These are phyloP conservation scores for Colletotrichum tropicicola DNA, from an alignment of 2,329 filamentous ascomycete species.

Conservation along the genomic window DNA sequence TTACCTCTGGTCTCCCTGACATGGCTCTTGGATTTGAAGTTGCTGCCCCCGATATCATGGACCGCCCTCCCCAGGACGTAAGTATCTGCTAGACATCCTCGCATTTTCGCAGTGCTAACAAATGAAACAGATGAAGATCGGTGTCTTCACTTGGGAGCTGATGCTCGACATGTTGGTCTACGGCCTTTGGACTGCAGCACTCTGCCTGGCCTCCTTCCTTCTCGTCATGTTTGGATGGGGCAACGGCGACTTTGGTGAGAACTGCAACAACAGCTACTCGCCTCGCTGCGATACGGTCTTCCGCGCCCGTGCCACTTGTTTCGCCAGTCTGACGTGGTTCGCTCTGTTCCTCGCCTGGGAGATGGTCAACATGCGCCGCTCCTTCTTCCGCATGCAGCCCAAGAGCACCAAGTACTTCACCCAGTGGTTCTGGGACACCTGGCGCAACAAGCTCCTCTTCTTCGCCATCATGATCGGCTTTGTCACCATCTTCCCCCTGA, in stretches of 20 bases:
- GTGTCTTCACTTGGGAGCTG: conserved; percentile 73
- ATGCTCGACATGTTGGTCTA: conserved; percentile 73
- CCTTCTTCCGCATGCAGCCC: conserved; percentile 78
- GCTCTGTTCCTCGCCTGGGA: conserved; percentile 81
- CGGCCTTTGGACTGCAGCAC: conserved; percentile 71
- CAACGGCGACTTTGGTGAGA: conserved; percentile 60
- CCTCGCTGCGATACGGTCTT: conserved; percentile 67
- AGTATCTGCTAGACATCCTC: conserved; percentile 36
- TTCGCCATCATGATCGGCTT: conserved; percentile 61
- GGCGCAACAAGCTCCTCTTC: conserved; percentile 77
- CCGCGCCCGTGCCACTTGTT: conserved; percentile 76
- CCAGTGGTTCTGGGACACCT: conserved; percentile 73
- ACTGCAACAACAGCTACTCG: conserved; percentile 68
- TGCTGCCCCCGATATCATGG: conserved; percentile 74
- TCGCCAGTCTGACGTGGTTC: conserved; percentile 78
- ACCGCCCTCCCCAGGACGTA: conserved; percentile 72
- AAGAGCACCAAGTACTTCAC: conserved; percentile 67
- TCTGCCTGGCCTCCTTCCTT: conserved; percentile 62
- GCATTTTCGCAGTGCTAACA: background rate
- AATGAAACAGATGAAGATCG: conserved; percentile 46
- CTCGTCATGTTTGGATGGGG: conserved; percentile 61
- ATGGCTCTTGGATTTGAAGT: conserved; percentile 80
- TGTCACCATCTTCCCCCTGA: conserved; percentile 56
- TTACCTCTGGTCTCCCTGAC: conserved; percentile 77
- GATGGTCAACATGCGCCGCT: conserved; percentile 74